These are phyloP conservation scores for Phytophthora europaea DNA, from an alignment of 352 stramenopile species.

Conservation along the genomic window DNA sequence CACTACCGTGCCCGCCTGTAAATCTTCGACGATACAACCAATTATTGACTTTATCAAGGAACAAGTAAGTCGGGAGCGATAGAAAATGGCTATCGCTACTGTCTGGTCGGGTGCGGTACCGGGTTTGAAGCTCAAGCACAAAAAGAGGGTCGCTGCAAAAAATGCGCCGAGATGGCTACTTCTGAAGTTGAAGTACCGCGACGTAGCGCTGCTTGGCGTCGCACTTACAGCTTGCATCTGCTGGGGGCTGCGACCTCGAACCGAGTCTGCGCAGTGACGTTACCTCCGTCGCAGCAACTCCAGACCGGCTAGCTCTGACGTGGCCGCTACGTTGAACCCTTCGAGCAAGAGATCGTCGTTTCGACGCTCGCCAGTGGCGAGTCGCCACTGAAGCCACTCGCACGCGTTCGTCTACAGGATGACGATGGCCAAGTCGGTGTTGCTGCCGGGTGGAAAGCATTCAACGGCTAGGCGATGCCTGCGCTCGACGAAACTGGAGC, in stretches of 20 bases:
- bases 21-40: neutral
- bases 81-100: constrained; percentile 6
- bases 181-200: constrained; percentile 29
- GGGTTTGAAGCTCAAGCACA: constrained; percentile 13
- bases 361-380: constrained; percentile 1
- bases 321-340: neutral
- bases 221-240: neutral
- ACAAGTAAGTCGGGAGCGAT: neutral
- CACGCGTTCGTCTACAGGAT: constrained; percentile 14
- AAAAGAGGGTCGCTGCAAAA: constrained; percentile 17
- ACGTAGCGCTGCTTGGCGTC: neutral
- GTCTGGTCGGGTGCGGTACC: neutral
- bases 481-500: constrained; percentile 20
- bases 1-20: neutral
- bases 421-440: constrained; percentile 7
- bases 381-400: constrained; percentile 16
- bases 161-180: constrained; percentile 18
- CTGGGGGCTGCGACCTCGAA: neutral
- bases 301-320: neutral
- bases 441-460: neutral
- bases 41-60: neutral
- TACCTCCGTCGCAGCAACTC: neutral
- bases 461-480: constrained; percentile 9
- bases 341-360: constrained; percentile 11
- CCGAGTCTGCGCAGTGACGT: neutral